Base-by-base conservation (phyloP, 257 asterid genomes). In the Misopates orontium region DNA sequence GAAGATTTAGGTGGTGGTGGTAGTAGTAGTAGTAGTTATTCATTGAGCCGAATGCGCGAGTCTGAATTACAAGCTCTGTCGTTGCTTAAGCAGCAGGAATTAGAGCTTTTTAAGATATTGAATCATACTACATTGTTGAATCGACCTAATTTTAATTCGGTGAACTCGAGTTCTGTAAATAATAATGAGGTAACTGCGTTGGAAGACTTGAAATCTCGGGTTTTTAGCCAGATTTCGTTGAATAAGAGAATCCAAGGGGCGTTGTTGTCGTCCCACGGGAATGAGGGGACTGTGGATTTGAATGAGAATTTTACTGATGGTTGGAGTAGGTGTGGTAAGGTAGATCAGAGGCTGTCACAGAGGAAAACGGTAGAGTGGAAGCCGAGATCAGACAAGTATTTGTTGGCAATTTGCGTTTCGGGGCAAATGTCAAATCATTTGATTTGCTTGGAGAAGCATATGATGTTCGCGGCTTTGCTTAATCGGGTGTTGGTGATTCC, bases 381-480 rank as follows among this genome's bases (percentile, higher is more conserved):
- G 56, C 99, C 98, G 25, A 84, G 67, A 69, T 50, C 86, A 3
- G 73, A 80, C 78, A 94, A 87, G 91, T 88, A 83, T 64, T 79
- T 94, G 82, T 82, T 94, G 67, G 96, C 96, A 0, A 79, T 94
- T 51, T 94, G 99, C 50, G 84, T 77, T 19, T 94, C 98, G 1
- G 96, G 99, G 12, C 99, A 94, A 77, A 90, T 94, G 96, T 94
- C 98, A 1, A 94, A 94, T 73, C 99, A 84, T 80, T 80, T 94
- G 87, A 88, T 90, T 71, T 94, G 99, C 76, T 76, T 94, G 67
- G 99, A 90, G 85, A 94, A 88, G 83, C 99, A 90, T 62, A 88
- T 88, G 96, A 83, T 90, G 72, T 94, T 94, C 41, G 99, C 99
- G 0, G 96, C 99, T 24, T 31, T 85, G 79, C 84, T 94, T 62